phyloP scores from a whole-genome alignment of 176 grass and related monocot species.

The Carex cristatella region DNA sequence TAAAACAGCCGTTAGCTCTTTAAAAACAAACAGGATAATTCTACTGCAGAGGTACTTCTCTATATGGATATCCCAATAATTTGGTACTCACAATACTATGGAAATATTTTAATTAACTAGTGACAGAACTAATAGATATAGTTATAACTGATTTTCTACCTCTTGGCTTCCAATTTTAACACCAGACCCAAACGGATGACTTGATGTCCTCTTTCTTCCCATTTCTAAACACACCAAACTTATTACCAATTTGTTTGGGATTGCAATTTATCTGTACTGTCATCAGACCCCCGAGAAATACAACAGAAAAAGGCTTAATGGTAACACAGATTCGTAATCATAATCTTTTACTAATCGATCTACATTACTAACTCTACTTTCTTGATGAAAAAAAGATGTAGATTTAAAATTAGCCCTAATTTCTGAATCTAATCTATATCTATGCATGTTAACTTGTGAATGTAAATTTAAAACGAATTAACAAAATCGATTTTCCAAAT shows the following conservation, averaged over 20 bases:
- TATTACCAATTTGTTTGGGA: not conserved
- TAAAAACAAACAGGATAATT: not conserved
- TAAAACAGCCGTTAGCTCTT: not conserved
- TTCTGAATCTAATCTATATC: not conserved
- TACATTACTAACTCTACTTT: not conserved
- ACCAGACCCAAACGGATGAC: not conserved
- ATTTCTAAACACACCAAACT: not conserved
- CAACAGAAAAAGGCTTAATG: not conserved
- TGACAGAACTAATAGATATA: not conserved
- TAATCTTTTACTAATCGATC: not conserved
- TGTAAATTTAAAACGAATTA: not conserved
- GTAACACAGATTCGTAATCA: not conserved
- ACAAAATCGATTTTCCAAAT: not conserved
- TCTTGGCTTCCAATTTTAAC: not conserved
- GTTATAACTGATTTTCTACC: not conserved
- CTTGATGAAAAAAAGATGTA: not conserved
- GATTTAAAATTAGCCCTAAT: not conserved
- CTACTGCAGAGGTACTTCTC: not conserved
- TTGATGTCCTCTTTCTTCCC: not conserved
- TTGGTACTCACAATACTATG: not conserved
- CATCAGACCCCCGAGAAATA: not conserved
- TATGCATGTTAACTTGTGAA: not conserved
- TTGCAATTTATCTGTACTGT: not conserved
- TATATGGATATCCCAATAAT: not conserved
- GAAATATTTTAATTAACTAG: slow-evolving; percentile 3